A percentile compares a stretch with the other conserved stretches of the same genome.
These are phyloP conservation scores for Cytospora mali DNA, from an alignment of 2,329 filamentous ascomycete species.

Conservation along the genomic window DNA sequence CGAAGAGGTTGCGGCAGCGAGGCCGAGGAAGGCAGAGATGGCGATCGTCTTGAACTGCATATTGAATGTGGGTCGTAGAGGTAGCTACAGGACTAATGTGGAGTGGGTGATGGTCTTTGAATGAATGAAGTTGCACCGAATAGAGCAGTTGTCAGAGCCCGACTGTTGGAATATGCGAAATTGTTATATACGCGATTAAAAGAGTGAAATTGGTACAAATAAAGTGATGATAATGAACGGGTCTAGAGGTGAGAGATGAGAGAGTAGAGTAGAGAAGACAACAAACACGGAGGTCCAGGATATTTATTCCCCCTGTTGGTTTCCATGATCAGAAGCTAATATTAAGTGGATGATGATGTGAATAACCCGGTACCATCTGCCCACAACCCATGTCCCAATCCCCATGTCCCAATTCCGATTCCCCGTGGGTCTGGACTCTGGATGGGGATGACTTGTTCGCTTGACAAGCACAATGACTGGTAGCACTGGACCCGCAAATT, in stretches of 20 bases:
- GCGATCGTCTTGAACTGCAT: constrained; percentile 28
- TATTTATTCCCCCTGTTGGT: constrained; percentile 7
- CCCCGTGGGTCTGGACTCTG: neutral
- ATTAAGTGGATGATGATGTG: constrained; percentile 22
- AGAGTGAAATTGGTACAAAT: neutral
- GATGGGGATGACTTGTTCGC: constrained; percentile 13
- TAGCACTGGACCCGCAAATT: neutral
- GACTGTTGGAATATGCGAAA: constrained; percentile 8
- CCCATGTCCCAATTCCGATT: neutral
- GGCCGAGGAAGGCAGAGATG: constrained; percentile 23
- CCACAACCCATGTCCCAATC: constrained; percentile 18
- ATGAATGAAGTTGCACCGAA: neutral
- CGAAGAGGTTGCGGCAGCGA: constrained; percentile 21
- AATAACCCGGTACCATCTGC: constrained; percentile 13
- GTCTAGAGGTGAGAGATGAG: neutral
- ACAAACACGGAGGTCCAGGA: neutral
- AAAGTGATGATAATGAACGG: constrained; percentile 1
- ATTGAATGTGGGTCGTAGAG: constrained; percentile 16
- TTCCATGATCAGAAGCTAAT: constrained; percentile 13
- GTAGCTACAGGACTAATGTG: constrained; percentile 20
- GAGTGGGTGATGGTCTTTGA: neutral
- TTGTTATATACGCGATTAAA: neutral
- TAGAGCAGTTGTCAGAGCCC: neutral
- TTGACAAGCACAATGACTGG: neutral
- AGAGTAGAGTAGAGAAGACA: neutral